Evolutionary conservation across 371 early-diverging fungal species (phyloP).

Genomic region (Mycotypha africana): DNA sequence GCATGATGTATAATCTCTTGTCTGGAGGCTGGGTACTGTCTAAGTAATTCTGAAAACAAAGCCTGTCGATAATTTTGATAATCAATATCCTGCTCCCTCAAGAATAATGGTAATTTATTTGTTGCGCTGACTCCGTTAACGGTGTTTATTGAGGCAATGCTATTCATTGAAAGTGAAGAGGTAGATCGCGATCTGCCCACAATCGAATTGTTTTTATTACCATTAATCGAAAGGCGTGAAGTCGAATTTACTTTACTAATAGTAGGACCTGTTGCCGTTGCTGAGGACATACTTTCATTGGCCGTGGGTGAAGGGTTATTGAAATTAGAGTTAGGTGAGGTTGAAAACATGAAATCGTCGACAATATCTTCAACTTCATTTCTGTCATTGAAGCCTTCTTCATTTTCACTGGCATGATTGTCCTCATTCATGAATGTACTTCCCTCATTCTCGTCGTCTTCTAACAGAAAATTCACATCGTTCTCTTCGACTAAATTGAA

Average conservation of each 20-base stretch:
- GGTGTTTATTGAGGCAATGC: conserved; percentile 16
- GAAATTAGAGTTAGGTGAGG: not conserved
- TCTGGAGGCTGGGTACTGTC: conserved; percentile 64
- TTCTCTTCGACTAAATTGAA: conserved; percentile 59
- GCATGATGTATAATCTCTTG: conserved; percentile 67
- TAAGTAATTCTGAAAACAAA: conserved; percentile 58
- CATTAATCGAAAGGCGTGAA: conserved; percentile 13
- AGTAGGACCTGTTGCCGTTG: conserved; percentile 29
- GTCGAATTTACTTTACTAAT: no score
- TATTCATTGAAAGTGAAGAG: conserved; percentile 25
- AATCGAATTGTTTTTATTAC: conserved; percentile 14
- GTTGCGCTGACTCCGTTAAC: conserved; percentile 3
- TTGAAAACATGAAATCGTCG: conserved; percentile 12
- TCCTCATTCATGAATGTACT: conserved; percentile 4
- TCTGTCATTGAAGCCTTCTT: conserved; percentile 11
- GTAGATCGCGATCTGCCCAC: conserved; percentile 34
- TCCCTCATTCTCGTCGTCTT: conserved; percentile 6
- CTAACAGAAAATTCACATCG: conserved; percentile 57
- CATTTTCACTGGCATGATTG: conserved; percentile 9
- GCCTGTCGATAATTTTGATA: conserved; percentile 65
- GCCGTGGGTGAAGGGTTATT: not conserved
- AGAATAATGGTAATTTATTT: conserved; percentile 44
- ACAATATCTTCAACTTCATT: conserved; percentile 2
- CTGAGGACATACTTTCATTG: not conserved
- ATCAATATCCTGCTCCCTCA: conserved; percentile 64